phyloP scores from a whole-genome alignment of 192 early-diverging fungal species.

The Backusella morwellensis region DNA sequence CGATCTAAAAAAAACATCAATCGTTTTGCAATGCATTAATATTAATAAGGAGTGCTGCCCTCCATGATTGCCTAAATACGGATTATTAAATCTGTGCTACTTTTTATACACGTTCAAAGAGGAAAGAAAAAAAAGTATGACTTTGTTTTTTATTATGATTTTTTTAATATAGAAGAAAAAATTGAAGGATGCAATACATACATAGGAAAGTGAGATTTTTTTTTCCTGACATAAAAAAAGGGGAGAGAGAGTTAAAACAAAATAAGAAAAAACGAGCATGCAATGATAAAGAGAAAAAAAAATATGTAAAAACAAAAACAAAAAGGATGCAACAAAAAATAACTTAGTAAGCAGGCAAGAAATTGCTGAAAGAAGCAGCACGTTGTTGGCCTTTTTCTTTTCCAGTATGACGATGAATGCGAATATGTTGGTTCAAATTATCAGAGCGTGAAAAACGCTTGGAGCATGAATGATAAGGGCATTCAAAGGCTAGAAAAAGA shows the following conservation, averaged over 20 bases:
- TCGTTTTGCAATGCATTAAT: background rate
- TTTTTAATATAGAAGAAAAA: constrained; percentile 4
- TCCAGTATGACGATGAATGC: constrained; percentile 54
- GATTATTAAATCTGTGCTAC: background rate
- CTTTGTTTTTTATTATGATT: background rate
- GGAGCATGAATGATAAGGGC: constrained; percentile 50
- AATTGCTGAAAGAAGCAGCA: constrained; percentile 13
- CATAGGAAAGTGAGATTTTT: background rate
- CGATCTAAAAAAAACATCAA: background rate
- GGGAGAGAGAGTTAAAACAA: background rate
- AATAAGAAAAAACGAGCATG: background rate
- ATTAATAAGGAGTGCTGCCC: background rate
- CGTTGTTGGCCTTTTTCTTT: constrained; percentile 34
- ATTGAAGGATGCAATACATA: background rate
- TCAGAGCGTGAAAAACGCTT: constrained; percentile 59
- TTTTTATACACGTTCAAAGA: background rate
- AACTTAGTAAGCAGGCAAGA: constrained; percentile 1
- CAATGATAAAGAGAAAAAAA: constrained; percentile 7
- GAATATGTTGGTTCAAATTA: constrained; percentile 57
- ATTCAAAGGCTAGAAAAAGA: constrained; percentile 43
- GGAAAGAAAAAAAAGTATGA: background rate
- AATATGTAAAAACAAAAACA: background rate
- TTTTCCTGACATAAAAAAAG: background rate
- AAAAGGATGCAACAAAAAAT: background rate
- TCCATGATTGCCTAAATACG: background rate